A percentile compares a stretch with the other conserved stretches of the same genome.
Conservation (phyloP, 73 alveolate species). For the Symbiodinium pilosum region DNA sequence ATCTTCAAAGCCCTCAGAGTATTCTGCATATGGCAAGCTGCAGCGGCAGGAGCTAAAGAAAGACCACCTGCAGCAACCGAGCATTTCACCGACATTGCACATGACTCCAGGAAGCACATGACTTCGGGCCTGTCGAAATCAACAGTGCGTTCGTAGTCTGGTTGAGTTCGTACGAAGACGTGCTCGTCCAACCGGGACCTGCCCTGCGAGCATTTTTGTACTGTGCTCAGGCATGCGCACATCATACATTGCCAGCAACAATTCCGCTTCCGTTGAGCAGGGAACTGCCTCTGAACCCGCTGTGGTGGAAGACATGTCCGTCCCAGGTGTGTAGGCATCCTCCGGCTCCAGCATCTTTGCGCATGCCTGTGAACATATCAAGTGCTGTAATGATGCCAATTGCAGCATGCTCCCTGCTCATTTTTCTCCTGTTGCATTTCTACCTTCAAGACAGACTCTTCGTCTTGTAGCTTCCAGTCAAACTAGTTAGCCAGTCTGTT, state of each 20-base stretch:
- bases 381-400: no score
- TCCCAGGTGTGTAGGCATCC: constrained; percentile 50
- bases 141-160: background rate
- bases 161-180: background rate
- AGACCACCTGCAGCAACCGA: constrained; percentile 41
- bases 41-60: constrained; percentile 53
- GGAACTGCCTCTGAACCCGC: constrained; percentile 84
- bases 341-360: constrained; percentile 10
- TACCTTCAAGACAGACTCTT: no score
- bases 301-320: constrained; percentile 54
- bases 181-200: constrained; percentile 14
- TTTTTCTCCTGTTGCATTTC: no score
- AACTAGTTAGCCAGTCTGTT: no score
- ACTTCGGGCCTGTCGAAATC: background rate
- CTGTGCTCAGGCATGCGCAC: no score
- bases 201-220: background rate
- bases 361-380: background rate
- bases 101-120: no score
- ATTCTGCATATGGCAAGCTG: constrained; percentile 60
- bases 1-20: constrained; percentile 45
- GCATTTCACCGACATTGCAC: no score
- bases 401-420: no score
- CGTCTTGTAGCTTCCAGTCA: no score
- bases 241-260: no score
- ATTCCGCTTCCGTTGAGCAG: no score